phyloP scores from a whole-genome alignment of 164 flowering plant species.

The Stephania yunnanensis region DNA sequence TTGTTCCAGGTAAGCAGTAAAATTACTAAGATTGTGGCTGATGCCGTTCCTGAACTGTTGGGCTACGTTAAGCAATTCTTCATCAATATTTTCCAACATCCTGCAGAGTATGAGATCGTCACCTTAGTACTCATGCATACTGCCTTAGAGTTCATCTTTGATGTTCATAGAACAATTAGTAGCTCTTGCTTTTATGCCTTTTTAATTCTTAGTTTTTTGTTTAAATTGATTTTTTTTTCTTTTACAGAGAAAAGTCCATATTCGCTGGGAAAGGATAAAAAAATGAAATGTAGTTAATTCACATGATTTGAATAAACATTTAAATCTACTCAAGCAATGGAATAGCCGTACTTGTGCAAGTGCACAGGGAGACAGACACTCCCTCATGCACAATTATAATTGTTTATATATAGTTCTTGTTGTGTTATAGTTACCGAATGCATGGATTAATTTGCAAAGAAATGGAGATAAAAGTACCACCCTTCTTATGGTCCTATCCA shows the following conservation, averaged over 20 bases:
- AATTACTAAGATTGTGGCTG: slow-evolving; percentile 62
- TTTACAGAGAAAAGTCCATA: neutral
- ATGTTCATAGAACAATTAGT: too few species aligned
- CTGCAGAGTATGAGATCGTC: slow-evolving; percentile 67
- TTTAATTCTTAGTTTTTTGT: too few species aligned
- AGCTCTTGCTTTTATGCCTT: neutral
- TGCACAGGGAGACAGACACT: too few species aligned
- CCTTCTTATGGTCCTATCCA: too few species aligned
- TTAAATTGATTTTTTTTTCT: neutral
- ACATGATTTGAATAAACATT: too few species aligned
- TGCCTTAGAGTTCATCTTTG: neutral
- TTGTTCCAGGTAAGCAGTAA: slow-evolving; percentile 54
- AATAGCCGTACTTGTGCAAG: too few species aligned
- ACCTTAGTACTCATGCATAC: neutral
- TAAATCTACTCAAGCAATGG: too few species aligned
- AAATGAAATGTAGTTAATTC: neutral
- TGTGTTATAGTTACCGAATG: too few species aligned
- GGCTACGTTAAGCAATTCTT: slow-evolving; percentile 50
- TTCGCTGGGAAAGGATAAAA: neutral
- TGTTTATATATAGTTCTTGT: too few species aligned
- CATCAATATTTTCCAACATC: slow-evolving; percentile 56
- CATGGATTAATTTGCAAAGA: too few species aligned
- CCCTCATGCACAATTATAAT: too few species aligned
- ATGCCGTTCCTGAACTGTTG: slow-evolving; percentile 61
- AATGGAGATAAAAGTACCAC: too few species aligned